Percentiles rank a stretch among this genome's conserved stretches.
Conservation (phyloP, 345 rosid genomes). For the Pistacia vera region DNA sequence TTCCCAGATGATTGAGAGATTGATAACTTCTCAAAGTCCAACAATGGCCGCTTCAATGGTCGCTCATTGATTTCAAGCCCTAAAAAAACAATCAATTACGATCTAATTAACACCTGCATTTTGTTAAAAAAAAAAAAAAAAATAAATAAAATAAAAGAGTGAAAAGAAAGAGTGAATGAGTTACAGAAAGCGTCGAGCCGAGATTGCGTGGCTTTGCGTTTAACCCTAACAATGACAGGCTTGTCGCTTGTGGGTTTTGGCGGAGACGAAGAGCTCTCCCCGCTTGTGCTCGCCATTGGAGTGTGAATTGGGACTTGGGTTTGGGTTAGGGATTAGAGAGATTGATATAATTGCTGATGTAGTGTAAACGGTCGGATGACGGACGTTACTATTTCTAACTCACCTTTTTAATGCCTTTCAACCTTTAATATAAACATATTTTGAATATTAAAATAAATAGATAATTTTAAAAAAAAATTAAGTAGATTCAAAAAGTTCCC, state of each 20-base stretch:
- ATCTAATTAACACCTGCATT: neutral
- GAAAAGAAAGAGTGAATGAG: neutral
- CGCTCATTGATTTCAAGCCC: constrained; percentile 90
- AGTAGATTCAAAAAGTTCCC: too few relatives aligned
- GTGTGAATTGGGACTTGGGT: neutral
- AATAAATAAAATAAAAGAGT: neutral
- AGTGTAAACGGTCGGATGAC: too few relatives aligned
- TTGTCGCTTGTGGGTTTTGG: constrained; percentile 32
- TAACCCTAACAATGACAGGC: constrained; percentile 70
- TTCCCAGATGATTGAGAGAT: constrained; percentile 40
- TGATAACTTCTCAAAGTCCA: constrained; percentile 61
- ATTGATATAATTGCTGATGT: too few relatives aligned
- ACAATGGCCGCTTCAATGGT: constrained; percentile 55
- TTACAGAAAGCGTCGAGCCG: constrained; percentile 63
- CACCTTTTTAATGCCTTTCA: too few relatives aligned
- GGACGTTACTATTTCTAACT: too few relatives aligned
- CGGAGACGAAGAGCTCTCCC: constrained; percentile 39
- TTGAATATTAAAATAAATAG: too few relatives aligned
- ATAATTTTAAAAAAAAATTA: too few relatives aligned
- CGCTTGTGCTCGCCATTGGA: constrained; percentile 30
- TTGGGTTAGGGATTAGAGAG: neutral
- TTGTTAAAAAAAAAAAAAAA: neutral
- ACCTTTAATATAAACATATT: too few relatives aligned
- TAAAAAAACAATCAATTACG: constrained; percentile 11
- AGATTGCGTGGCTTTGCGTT: constrained; percentile 54